These are phyloP conservation scores for Lanmaoa rubissima DNA, from an alignment of 768 basidiomycete species.

Conservation along the genomic window DNA sequence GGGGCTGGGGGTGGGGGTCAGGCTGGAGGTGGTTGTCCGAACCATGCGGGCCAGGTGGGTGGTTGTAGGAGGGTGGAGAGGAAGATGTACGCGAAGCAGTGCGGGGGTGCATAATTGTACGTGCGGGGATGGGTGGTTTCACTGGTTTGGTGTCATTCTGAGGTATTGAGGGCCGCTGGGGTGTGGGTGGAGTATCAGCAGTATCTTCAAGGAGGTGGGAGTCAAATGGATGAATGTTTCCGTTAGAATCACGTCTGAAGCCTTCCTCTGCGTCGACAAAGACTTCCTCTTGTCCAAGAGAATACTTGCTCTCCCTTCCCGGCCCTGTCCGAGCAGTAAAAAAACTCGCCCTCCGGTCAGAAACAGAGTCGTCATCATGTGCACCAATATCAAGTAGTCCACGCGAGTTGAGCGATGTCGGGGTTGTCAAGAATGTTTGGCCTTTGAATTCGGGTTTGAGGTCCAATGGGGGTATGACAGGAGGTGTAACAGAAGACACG, in stretches of 20 bases:
- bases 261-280: constrained; percentile 31
- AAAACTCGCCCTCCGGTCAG: constrained; percentile 56
- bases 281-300: constrained; percentile 26
- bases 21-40: constrained; percentile 19
- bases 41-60: constrained; percentile 16
- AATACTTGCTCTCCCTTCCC: constrained; percentile 32
- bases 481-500: constrained; percentile 38
- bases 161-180: neutral
- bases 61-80: constrained; percentile 26
- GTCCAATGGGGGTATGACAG: constrained; percentile 59
- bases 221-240: constrained; percentile 25
- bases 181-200: constrained; percentile 4
- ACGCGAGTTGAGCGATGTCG: constrained; percentile 25
- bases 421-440: constrained; percentile 29
- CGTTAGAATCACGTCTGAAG: constrained; percentile 20
- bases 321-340: constrained; percentile 43
- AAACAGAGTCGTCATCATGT: constrained; percentile 42
- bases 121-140: constrained; percentile 25
- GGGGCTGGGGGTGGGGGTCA: constrained; percentile 10
- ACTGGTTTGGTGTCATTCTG: constrained; percentile 1
- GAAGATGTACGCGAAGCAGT: constrained; percentile 19
- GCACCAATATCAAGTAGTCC: constrained; percentile 23
- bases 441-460: constrained; percentile 52
- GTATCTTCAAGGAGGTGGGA: constrained; percentile 14
- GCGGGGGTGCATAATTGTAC: constrained; percentile 10